Conservation (phyloP, 805 yeast genomes). For the Saccharomyces paradoxus region DNA sequence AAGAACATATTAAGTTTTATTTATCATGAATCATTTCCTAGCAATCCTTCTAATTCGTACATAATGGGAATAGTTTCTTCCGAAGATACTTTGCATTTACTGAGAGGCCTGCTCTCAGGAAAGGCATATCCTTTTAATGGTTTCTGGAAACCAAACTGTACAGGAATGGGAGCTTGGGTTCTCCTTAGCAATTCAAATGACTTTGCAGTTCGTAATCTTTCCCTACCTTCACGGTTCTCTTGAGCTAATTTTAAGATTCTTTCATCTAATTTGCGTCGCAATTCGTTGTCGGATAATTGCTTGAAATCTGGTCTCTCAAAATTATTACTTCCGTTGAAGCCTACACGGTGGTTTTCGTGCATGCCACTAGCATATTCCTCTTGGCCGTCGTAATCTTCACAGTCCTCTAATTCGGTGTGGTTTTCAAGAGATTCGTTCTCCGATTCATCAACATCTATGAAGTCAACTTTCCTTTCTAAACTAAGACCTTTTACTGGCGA, state of each 20-base stretch:
- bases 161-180: not conserved
- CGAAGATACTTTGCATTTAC: constrained; percentile 9
- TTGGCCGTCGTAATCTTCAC: not conserved
- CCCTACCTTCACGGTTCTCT: constrained; percentile 26
- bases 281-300: constrained; percentile 22
- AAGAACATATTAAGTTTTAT: not conserved
- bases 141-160: constrained; percentile 1
- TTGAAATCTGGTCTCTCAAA: constrained; percentile 5
- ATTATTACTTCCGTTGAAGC: not conserved
- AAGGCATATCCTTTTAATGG: not conserved
- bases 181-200: constrained; percentile 23
- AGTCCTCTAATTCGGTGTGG: constrained; percentile 1
- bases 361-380: constrained; percentile 1
- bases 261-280: constrained; percentile 21
- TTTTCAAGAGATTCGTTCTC: constrained; percentile 6
- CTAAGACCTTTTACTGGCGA: not conserved
- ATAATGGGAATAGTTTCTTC: constrained; percentile 29
- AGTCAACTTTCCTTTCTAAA: constrained; percentile 6
- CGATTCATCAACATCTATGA: constrained; percentile 12
- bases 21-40: constrained; percentile 6
- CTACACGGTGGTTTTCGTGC: constrained; percentile 1
- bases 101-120: constrained; percentile 17
- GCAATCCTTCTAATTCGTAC: constrained; percentile 22
- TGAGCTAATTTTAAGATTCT: constrained; percentile 23
- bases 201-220: constrained; percentile 24